Percentiles rank a stretch among this genome's conserved stretches.
phyloP scores from a whole-genome alignment of 306 rosid species.

The Hippophae gyantsensis region DNA sequence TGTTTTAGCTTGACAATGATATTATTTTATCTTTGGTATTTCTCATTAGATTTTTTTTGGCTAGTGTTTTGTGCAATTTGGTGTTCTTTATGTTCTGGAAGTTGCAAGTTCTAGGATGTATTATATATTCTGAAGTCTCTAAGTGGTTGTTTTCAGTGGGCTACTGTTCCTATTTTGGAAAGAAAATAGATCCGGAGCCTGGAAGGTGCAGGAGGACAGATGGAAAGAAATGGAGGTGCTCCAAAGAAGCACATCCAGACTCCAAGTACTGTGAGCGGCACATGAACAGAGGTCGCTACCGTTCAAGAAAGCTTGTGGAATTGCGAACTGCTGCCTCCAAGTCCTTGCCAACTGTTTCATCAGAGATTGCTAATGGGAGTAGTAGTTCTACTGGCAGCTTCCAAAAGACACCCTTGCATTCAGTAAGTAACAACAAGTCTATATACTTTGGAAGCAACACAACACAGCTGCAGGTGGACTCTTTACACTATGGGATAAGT shows the following conservation, averaged over 20 bases:
- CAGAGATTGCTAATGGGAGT: conserved; percentile 23
- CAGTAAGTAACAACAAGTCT: conserved; percentile 3
- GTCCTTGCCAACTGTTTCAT: conserved; percentile 35
- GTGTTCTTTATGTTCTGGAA: not conserved
- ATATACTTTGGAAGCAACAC: conserved; percentile 11
- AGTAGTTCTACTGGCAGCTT: conserved; percentile 22
- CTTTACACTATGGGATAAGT: conserved; percentile 12
- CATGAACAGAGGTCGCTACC: conserved; percentile 71
- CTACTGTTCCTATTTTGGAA: conserved; percentile 50
- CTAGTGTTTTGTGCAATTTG: not conserved
- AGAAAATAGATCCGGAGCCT: conserved; percentile 74
- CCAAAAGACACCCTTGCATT: conserved; percentile 21
- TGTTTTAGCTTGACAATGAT: not conserved
- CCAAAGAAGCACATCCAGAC: conserved; percentile 63
- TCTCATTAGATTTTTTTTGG: not conserved
- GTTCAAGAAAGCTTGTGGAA: conserved; percentile 98
- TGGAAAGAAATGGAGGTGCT: conserved; percentile 77
- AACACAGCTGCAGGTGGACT: conserved; percentile 14
- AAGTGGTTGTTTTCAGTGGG: conserved; percentile 30
- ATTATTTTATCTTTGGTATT: not conserved
- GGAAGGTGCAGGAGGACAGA: conserved; percentile 76
- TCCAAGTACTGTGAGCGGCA: conserved; percentile 81
- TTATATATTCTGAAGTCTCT: not conserved
- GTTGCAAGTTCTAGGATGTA: not conserved
- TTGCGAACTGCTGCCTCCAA: conserved; percentile 37